Evolutionary conservation across 495 filamentous ascomycete genomes (phyloP), one percentile per base, ranked within the genome.

Genomic region (Xylaria curta): DNA sequence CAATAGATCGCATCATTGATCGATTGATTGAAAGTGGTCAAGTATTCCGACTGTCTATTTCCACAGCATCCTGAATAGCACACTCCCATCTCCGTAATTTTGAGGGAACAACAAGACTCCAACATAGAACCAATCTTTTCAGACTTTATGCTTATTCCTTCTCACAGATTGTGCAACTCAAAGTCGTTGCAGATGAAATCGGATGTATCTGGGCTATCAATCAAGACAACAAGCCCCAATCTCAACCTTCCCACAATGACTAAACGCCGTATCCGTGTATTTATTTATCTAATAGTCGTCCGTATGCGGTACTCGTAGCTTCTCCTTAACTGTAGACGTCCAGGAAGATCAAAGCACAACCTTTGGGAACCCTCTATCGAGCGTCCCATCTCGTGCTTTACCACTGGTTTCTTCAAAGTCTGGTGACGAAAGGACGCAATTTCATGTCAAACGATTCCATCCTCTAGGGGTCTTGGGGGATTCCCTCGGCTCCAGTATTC

Each of bases 401-500:
- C 63, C 44, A 49, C 47, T 33, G 13, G 40, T 24, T 24, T 33
- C 51, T 26, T 26, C 9, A 0, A 40, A 24, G 38, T 17, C 28
- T 17, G n/a, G n/a, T 21, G 38, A 46, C 10, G 24, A n/a, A 56
- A 26, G 9, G 19, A 26, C 26, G 51, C 26, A 31, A 28, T 33
- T 69, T 62, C 19, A 4, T 42, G 13, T 28, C 56, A 10, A 53
- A 40, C 1, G 21, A 2, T 60, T 38, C 24, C 24, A 28, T n/a
- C 42, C 24, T 19, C 21, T 54, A 42, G 1, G 51, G 1, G 15
- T 33, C 66, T 13, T 8, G 7, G 21, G 21, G 15, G 17, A 12
- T 15, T 26, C 26, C 28, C 13, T 56, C 58, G n/a, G 56, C 51
- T 38, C 58, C 17, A n/a, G 54, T 15, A 17, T 85, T 87, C 3